Evolutionary conservation across 352 stramenopile genomes (phyloP), one percentile per base, ranked within the genome.

Genomic region (Globisporangium abappressorium): DNA sequence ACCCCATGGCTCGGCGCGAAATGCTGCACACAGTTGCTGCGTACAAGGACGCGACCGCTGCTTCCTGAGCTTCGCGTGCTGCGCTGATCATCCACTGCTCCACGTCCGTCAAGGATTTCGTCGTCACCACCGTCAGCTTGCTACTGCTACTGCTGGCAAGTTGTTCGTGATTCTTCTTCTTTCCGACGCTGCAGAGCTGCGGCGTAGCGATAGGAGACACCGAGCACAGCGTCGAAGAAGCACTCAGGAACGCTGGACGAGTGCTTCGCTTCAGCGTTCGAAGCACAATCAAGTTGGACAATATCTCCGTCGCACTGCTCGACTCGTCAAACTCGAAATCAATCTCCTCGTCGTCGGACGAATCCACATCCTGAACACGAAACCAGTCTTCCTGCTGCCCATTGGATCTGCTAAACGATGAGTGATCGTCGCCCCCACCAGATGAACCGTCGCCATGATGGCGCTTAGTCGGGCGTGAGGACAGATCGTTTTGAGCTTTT

Each of bases 11-110:
- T 9, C 82, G 85, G 22, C 81, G 77, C 24, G 85, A 94, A 36
- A 93, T 92, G 61, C 80, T 93, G 69, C 84, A 93, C 26, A 96
- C 81, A 9, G 82, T 95, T 0, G 87, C 76, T 22, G 85, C 87
- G 66, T 94, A 94, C 55, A 96, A 69, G n/a, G 87, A 91, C 2
- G 89, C 89, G 22, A 92, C 70, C 1, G 81, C 78, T 11, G 84
- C 74, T 47, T 96, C 85, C 62, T 90, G 79, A 8, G 84, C 70
- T 51, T 94, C 86, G 28, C 81, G 73, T 1, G 70, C 70, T 43
- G 83, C 85, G n/a, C 88, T 74, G 2, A 86, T 54, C 62, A 87
- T 83, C 41, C 71, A 71, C 41, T 70, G 72, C 72, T 93, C 82
- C 15, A 81, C 80, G 18, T 77, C 68, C 8, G 84, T 87, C 54